Percentiles rank a stretch among this genome's conserved stretches.
Evolutionary conservation across 2,329 filamentous ascomycete genomes (phyloP).

Genomic region (Rhexocercosporidium sp.): DNA sequence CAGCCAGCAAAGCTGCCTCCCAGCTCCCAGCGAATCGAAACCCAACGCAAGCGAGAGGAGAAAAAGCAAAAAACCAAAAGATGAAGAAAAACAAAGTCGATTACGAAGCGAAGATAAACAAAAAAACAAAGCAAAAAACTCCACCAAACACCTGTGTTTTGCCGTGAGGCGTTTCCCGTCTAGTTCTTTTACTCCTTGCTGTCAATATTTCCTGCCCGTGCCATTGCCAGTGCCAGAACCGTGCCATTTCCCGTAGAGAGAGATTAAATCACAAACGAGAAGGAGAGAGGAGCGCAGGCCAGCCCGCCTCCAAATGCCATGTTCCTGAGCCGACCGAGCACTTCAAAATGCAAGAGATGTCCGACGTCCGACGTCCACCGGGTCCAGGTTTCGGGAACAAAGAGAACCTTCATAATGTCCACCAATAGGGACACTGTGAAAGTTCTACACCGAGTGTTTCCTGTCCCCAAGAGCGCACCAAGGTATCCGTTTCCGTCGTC

Average conservation of each 20-base stretch:
- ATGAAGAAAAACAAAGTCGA: slow-evolving; percentile 9
- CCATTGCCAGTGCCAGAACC: slow-evolving; percentile 5
- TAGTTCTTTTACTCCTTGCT: slow-evolving; percentile 36
- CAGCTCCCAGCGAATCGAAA: not conserved
- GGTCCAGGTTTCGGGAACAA: not conserved
- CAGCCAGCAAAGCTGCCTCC: not conserved
- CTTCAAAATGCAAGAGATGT: not conserved
- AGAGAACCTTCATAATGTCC: not conserved
- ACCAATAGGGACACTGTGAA: not conserved
- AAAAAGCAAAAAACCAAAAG: not conserved
- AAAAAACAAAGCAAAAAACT: slow-evolving; percentile 23
- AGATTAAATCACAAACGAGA: slow-evolving; percentile 18
- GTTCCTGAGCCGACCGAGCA: not conserved
- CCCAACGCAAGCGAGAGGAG: not conserved
- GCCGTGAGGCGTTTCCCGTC: slow-evolving; percentile 38
- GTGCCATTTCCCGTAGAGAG: slow-evolving; percentile 8
- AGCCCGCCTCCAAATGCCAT: slow-evolving; percentile 19
- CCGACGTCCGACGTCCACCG: not conserved
- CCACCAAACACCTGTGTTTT: slow-evolving; percentile 32
- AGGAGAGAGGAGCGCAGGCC: slow-evolving; percentile 22
- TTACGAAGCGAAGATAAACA: not conserved
- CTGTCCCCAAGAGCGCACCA: not conserved
- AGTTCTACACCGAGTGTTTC: not conserved
- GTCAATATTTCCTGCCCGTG: slow-evolving; percentile 14
- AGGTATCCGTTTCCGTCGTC: not conserved